Percentiles rank a stretch among this genome's conserved stretches.
These are phyloP conservation scores for Jaltomata sinuosa DNA, from an alignment of 257 asterid species.

Conservation along the genomic window DNA sequence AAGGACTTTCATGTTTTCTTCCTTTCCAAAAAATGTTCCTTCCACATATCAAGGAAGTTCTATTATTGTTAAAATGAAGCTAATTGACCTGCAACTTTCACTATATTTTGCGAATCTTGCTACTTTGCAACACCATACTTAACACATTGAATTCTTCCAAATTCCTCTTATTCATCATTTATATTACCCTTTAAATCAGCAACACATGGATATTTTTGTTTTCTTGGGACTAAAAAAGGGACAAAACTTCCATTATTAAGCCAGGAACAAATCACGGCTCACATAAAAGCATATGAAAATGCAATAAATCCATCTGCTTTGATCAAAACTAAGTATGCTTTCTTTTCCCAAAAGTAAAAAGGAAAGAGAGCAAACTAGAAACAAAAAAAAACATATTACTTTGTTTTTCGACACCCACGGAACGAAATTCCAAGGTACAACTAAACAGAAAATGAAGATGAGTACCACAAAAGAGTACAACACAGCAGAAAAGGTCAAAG, in stretches of 20 bases:
- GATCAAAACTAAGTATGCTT: not conserved
- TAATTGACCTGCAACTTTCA: not conserved
- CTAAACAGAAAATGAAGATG: not conserved
- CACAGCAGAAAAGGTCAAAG: not conserved
- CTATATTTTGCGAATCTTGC: not conserved
- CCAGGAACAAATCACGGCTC: not conserved
- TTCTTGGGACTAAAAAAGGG: no score
- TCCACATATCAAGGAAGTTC: not conserved
- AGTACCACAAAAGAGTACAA: not conserved
- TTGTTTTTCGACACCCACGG: not conserved
- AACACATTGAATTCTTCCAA: not conserved
- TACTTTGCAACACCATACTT: not conserved
- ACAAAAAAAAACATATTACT: not conserved
- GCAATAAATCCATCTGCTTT: not conserved
- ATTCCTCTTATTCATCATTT: not conserved
- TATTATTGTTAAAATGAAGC: not conserved
- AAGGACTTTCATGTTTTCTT: not conserved
- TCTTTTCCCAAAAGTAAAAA: not conserved
- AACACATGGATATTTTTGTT: no score
- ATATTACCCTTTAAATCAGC: no score
- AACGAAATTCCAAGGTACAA: not conserved
- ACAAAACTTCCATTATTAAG: not conserved
- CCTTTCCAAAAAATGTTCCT: not conserved
- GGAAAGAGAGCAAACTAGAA: not conserved
- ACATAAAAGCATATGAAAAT: not conserved